Evolutionary conservation across 106 monocot genomes (phyloP).

Genomic region (Dendrobium officinale): DNA sequence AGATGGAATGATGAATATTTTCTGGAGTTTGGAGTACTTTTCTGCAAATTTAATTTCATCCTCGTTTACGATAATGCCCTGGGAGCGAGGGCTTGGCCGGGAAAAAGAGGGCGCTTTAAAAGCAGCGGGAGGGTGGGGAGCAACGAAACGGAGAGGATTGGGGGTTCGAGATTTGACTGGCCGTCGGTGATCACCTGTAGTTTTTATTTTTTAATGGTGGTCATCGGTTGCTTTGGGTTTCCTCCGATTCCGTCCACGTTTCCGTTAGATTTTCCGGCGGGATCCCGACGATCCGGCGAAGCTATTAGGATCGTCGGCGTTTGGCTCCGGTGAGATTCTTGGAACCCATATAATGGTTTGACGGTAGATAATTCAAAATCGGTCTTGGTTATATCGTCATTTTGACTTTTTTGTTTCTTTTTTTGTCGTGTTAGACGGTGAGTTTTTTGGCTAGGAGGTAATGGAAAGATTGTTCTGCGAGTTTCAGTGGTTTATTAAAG

Average conservation of each 20-base stretch:
- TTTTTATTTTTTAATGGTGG: neutral
- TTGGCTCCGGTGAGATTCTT: slow-evolving; percentile 4
- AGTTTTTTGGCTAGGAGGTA: neutral
- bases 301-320: neutral
- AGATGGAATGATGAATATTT: slow-evolving; percentile 2
- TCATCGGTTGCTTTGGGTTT: neutral
- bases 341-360: neutral
- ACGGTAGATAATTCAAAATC: neutral
- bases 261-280: neutral
- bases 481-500: slow-evolving; percentile 5
- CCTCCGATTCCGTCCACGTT: neutral
- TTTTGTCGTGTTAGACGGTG: neutral
- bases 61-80: slow-evolving; percentile 8
- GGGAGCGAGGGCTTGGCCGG: neutral
- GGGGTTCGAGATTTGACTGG: neutral
- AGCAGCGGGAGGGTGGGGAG: neutral
- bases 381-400: neutral
- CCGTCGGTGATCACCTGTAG: neutral
- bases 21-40: neutral
- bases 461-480: neutral
- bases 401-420: neutral
- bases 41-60: neutral
- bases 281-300: neutral
- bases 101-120: slow-evolving; percentile 7
- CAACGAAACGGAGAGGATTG: slow-evolving; percentile 5